Evolutionary conservation across 768 basidiomycete genomes (phyloP).

Genomic region (Leccinum uliginosum): DNA sequence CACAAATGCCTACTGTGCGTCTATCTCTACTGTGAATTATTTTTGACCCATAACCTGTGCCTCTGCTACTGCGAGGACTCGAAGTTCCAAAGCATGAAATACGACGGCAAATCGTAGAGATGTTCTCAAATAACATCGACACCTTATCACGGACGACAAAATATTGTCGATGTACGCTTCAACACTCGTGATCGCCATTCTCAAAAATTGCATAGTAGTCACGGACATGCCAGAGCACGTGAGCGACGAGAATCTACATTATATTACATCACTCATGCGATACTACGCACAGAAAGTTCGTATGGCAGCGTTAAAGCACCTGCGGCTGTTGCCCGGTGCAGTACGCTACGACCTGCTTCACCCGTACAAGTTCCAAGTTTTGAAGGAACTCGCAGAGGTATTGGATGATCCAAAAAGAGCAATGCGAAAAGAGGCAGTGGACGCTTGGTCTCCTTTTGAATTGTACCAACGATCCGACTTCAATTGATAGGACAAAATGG

Average conservation of each 20-base stretch:
- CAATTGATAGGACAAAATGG: conserved; percentile 29
- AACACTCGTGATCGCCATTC: conserved; percentile 65
- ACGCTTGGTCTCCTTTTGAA: conserved; percentile 47
- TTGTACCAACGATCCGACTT: conserved; percentile 3
- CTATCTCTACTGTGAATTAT: background rate
- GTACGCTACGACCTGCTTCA: conserved; percentile 84
- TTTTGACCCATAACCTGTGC: conserved; percentile 60
- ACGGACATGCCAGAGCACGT: conserved; percentile 55
- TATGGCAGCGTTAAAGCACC: conserved; percentile 65
- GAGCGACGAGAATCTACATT: conserved; percentile 17
- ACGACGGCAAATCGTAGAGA: conserved; percentile 76
- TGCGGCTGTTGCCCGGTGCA: conserved; percentile 67
- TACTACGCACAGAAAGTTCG: conserved; percentile 60
- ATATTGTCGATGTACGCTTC: conserved; percentile 65
- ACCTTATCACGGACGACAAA: conserved; percentile 47
- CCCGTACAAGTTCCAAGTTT: conserved; percentile 65
- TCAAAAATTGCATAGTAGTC: conserved; percentile 57
- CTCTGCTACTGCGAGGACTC: conserved; percentile 81
- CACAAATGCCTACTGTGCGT: conserved; percentile 61
- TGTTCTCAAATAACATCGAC: conserved; percentile 66
- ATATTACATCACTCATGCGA: background rate
- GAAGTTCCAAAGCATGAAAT: conserved; percentile 71
- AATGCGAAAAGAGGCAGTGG: conserved; percentile 87
- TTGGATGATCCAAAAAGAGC: conserved; percentile 84
- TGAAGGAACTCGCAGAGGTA: conserved; percentile 68